Evolutionary conservation across 257 asterid species (phyloP), one percentile per base, ranked within the genome.

Genomic region (Plantago elongata): DNA sequence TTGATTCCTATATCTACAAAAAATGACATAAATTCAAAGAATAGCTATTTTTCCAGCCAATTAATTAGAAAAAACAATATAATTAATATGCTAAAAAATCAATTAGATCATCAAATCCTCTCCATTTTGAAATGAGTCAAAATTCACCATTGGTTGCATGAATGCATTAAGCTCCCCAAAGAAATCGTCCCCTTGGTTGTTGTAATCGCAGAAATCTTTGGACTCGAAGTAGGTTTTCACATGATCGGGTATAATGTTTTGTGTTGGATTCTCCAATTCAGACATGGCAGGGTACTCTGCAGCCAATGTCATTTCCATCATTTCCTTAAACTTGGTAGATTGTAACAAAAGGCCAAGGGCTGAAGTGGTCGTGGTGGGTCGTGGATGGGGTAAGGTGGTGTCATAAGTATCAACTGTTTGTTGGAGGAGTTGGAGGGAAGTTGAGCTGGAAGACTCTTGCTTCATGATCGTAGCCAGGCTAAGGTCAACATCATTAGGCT

Each of bases 241-340:
- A 45, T 85, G 85, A 12, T 77, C 82, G 0, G 90, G 88, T 29
- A 88, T 78, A 73, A 77, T 52, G 14, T 34, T 22, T 52, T 52
- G 40, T 9, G n/a, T 11, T 37, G 5, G 56, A 15, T 51, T 22
- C 5, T 22, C 73, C 42, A 66, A 27, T 13, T 70, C 69, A 10
- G 62, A 29, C 7, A 72, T 38, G 58, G 74, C 61, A 3, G 84
- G 76, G 66, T 76, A 75, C 68, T 79, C 89, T 5, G 79, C 76
- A 9, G 86, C 82, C 63, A 79, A 11, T 3, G 90, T 85, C 94
- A 85, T 88, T 66, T 85, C 85, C 96, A 83, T 85, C 92, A 88
- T 81, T 63, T 88, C 96, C 69, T 88, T 83, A 57, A 85, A 85
- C 71, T 88, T 88, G 2, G 96, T 69, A 0, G 96, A 88, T 13